phyloP scores from a whole-genome alignment of 2,329 filamentous ascomycete genomes.

The Eutypa lata region DNA sequence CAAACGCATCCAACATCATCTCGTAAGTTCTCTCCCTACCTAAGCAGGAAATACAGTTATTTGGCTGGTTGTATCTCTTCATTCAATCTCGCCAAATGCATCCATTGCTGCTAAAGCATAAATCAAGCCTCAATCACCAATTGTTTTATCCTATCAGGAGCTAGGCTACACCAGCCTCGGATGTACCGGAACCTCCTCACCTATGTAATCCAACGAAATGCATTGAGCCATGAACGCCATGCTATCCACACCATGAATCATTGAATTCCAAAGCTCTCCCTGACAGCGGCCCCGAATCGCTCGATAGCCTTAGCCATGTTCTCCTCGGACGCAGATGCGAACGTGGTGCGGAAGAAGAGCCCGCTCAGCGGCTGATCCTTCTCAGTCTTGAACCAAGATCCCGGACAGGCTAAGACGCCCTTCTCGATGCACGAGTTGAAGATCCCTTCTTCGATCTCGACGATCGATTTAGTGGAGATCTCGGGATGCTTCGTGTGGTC shows the following conservation, averaged over 20 bases:
- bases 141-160: too few species aligned
- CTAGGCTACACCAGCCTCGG: too few species aligned
- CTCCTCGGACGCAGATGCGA: slow-evolving; percentile 71
- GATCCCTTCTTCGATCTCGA: slow-evolving; percentile 79
- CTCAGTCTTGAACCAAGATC: slow-evolving; percentile 89
- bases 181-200: too few species aligned
- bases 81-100: too few species aligned
- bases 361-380: slow-evolving; percentile 55
- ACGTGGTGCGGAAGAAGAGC: slow-evolving; percentile 88
- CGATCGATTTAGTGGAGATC: slow-evolving; percentile 47
- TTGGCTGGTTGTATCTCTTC: too few species aligned
- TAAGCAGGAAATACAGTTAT: too few species aligned
- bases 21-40: too few species aligned
- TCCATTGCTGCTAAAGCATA: too few species aligned
- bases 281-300: slow-evolving; percentile 73
- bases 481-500: slow-evolving; percentile 65
- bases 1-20: too few species aligned
- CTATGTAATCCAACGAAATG: too few species aligned
- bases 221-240: not conserved
- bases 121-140: too few species aligned
- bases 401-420: slow-evolving; percentile 77
- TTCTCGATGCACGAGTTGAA: slow-evolving; percentile 74
- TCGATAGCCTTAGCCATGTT: slow-evolving; percentile 70
- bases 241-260: not conserved
- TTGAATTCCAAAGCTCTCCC: slow-evolving; percentile 46